phyloP scores from a whole-genome alignment of 345 rosid genomes.

The Salix dunnii region DNA sequence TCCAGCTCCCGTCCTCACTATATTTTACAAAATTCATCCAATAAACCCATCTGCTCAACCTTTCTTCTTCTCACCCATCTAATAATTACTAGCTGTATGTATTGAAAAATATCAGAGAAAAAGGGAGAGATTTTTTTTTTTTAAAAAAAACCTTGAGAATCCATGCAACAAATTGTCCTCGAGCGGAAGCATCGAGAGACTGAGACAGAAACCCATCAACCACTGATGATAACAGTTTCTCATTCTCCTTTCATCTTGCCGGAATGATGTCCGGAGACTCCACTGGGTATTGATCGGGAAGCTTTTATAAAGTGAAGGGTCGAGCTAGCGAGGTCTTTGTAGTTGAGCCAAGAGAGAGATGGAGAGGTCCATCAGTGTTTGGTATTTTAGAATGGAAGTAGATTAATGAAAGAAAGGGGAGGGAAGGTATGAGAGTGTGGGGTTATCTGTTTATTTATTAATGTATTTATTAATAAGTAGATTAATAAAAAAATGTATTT shows the following conservation, averaged over 20 bases:
- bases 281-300: neutral
- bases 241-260: conserved; percentile 42
- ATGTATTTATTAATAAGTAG: too few species aligned
- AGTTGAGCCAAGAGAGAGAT: neutral
- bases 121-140: neutral
- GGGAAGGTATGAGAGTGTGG: neutral
- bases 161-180: conserved; percentile 92
- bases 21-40: too few species aligned
- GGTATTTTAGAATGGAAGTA: neutral
- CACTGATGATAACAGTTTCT: conserved; percentile 13
- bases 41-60: too few species aligned
- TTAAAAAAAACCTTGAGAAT: conserved; percentile 64
- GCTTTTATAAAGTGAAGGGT: neutral
- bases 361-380: neutral
- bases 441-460: conserved; percentile 27
- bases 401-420: neutral
- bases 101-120: conserved; percentile 28
- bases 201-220: conserved; percentile 58
- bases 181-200: conserved; percentile 75
- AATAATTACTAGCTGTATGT: too few species aligned
- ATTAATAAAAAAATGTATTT: too few species aligned
- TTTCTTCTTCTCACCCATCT: too few species aligned
- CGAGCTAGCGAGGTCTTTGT: conserved; percentile 9
- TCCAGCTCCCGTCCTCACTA: too few species aligned
- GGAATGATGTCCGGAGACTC: conserved; percentile 7